Evolutionary conservation across 768 basidiomycete genomes (phyloP), one percentile per base, ranked within the genome.

Genomic region (Panaeolus papilionaceus): DNA sequence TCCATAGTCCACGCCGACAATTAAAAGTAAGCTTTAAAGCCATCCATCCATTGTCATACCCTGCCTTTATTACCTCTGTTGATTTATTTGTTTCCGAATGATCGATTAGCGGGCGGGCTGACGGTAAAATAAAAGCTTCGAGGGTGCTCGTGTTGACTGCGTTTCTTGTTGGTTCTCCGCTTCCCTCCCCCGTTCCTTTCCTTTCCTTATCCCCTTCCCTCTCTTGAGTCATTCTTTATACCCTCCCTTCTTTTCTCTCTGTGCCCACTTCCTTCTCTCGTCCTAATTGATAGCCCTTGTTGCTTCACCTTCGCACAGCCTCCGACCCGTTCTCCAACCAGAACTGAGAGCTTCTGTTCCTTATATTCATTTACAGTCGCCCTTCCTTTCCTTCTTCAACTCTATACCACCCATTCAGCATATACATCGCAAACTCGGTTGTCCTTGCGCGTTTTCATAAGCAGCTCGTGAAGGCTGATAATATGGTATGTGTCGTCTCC

Each of bases 51-150:
- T 28, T 58, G 54, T 58, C 54, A 28, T 58, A 58, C 26, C 28
- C 26, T 20, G 12, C 8, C n/a, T 58, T 58, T 58, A 58, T 58
- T 58, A 58, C 54, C 54, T 58, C 33, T 3, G 16, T 33, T 33
- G 54, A 58, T 58, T 26, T n/a, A 58, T 58, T 58, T 28, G 16
- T 58, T 58, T 23, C 20, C 16, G 47, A 49, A 26, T 49, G 47
- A 49, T 49, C 20, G 20, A 49, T 49, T 49, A 49, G 47, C n/a
- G 47, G 33, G 54, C 54, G 54, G 54, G 3, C 12, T 33, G 12
- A 18, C 28, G 26, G 54, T 58, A 37, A 28, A 58, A 58, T 58
- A 58, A 58, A 58, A 58, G 54, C 54, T 58, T 58, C 28, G 54
- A 33, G 54, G 54, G 54, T 58, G 54, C 54, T 58, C 33, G 54